phyloP scores from a whole-genome alignment of 2,329 filamentous ascomycete genomes.

The Arachnomyces sp. region DNA sequence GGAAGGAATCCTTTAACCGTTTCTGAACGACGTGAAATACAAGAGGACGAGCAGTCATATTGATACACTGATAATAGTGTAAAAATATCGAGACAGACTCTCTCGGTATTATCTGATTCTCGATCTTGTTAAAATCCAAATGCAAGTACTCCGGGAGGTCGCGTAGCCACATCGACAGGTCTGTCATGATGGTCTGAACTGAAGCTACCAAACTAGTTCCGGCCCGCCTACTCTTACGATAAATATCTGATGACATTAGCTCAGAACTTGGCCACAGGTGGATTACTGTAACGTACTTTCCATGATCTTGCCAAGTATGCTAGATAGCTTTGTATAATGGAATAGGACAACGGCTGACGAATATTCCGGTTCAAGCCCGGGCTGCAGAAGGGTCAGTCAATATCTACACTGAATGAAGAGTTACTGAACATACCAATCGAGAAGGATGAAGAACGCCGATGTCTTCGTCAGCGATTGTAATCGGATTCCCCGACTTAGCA shows the following conservation, averaged over 20 bases:
- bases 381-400: slow-evolving; percentile 13
- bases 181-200: slow-evolving; percentile 43
- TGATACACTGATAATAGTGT: slow-evolving; percentile 51
- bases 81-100: slow-evolving; percentile 46
- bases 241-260: slow-evolving; percentile 32
- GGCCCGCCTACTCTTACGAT: slow-evolving; percentile 40
- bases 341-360: slow-evolving; percentile 42
- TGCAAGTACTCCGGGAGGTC: slow-evolving; percentile 41
- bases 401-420: slow-evolving; percentile 11
- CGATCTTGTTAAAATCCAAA: slow-evolving; percentile 40
- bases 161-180: slow-evolving; percentile 44
- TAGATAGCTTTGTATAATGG: slow-evolving; percentile 46
- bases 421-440: slow-evolving; percentile 18
- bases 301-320: slow-evolving; percentile 44
- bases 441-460: slow-evolving; percentile 37
- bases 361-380: slow-evolving; percentile 28
- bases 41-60: slow-evolving; percentile 48
- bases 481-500: slow-evolving; percentile 47
- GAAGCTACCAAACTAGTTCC: slow-evolving; percentile 42
- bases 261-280: not conserved
- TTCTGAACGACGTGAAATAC: slow-evolving; percentile 47
- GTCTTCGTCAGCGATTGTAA: slow-evolving; percentile 48
- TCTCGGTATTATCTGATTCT: slow-evolving; percentile 36
- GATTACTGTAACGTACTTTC: slow-evolving; percentile 17
- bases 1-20: slow-evolving; percentile 31